Base-by-base conservation (phyloP, 768 basidiomycete genomes). In the Termitomyces sp. region DNA sequence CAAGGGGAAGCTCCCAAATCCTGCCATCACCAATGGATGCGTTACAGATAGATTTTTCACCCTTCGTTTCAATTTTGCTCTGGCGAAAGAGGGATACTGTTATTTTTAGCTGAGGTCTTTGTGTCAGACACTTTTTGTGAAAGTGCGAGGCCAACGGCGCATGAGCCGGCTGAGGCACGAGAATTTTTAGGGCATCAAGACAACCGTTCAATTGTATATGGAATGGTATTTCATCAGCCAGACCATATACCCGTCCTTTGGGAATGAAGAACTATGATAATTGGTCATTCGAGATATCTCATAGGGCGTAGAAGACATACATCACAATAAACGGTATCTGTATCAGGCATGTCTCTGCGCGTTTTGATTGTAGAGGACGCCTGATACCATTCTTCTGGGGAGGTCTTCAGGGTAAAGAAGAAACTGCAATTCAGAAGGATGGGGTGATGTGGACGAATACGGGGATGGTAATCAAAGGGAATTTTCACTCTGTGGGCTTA, bases 331-430 rank as follows among this genome's bases (percentile, higher is more conserved):
- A 55, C 35, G 5, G 24, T 18, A 33, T 35, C 45, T 18, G 38
- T 18, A 4, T 38, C 54, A 30, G 30, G 30, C 10, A 35, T 55
- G 18, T 35, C 18, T 35, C 18, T 55, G 44, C 32, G 35, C 16
- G 18, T 55, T 55, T 36, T n/a, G 5, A 55, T 46, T n/a, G 24
- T 10, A 26, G 45, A 41, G 11, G 41, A 28, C 30, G 66, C 76
- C 66, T 79, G 86, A 65, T 70, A 74, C 84, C 85, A 89, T 63
- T 88, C 87, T 65, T 87, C 87, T 7, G 87, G 86, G 1, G 77
- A 72, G 0, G 76, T 71, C 66, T 88, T 88, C 55, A 89, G 67
- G 1, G 80, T 77, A 0, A 79, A 78, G 60, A 85, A 75, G 65
- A 88, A 84, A 22, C 75, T 70, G 0, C 75, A 70, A 13, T 70